Evolutionary conservation across 805 yeast species (phyloP), one percentile per base, ranked within the genome.

Genomic region (Aciculoconidium aculeatum): DNA sequence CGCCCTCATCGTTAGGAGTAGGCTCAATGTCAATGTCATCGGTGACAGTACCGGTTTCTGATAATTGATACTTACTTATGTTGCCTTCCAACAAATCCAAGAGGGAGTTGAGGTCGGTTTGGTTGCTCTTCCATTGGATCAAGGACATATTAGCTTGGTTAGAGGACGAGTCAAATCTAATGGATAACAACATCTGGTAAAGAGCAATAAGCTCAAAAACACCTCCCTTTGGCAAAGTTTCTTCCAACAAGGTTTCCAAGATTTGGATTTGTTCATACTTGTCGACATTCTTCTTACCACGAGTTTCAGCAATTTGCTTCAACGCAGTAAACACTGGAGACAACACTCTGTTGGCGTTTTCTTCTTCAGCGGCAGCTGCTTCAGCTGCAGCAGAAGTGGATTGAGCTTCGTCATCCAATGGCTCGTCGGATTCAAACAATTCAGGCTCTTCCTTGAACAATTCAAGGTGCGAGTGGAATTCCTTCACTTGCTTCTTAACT

Each of bases 281-380:
- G 56, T 90, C 95, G 39, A 86, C 81, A 55, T 85, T 87, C 69
- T 85, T 90, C 70, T 88, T 88, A 67, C 98, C 98, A 64, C 98
- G 80, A 28, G 87, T 70, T 58, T 92, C 97, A 36, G 82, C 65
- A 34, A 92, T 77, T 31, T 75, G 58, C 53, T 80, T 73, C 53
- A 92, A 69, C 19, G 82, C 75, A 34, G 77, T 65, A 65, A 88
- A 86, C 33, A 87, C 77, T 11, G 69, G 58, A 36, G 64, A 49
- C 43, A 60, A 48, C 22, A 42, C 44, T 42, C 64, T 63, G 21
- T 63, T 60, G 35, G 57, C 61, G 20, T 65, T 55, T 15, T 50
- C 36, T 36, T 50, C 60, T n/a, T 47, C 55, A 14, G 53, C 62
- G 10, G 11, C 25, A 8, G 21, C 21, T 8, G 8, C 10, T 11